phyloP scores from a whole-genome alignment of 192 early-diverging fungal species.

The Entrophospora sp. region DNA sequence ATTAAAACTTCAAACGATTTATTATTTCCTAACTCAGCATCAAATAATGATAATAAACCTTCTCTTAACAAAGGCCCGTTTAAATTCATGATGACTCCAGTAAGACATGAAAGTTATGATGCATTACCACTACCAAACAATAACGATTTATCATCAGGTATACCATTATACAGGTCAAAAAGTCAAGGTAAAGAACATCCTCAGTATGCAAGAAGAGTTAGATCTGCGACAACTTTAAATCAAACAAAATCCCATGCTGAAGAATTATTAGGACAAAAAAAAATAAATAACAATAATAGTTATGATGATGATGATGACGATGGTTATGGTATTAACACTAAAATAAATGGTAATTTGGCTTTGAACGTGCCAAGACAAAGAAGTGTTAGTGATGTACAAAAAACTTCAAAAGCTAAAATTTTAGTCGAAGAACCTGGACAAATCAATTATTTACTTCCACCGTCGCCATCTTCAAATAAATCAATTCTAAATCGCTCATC shows the following conservation, averaged over 20 bases:
- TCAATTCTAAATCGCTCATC: not conserved
- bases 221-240: conserved; percentile 40
- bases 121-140: too few species aligned
- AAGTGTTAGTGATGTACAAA: not conserved
- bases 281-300: not conserved
- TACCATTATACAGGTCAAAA: not conserved
- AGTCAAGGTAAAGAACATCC: conserved; percentile 6
- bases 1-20: too few species aligned
- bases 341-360: not conserved
- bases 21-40: too few species aligned
- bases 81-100: too few species aligned
- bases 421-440: not conserved
- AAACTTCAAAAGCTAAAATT: conserved; percentile 8
- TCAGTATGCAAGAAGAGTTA: conserved; percentile 4
- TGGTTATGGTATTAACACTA: not conserved
- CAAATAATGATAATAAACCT: not conserved
- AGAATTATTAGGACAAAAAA: too few species aligned
- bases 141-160: not conserved
- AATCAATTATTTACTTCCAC: not conserved
- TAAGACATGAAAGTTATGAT: conserved; percentile 8
- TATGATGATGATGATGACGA: not conserved
- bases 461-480: not conserved
- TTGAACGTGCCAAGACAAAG: not conserved
- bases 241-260: too few species aligned
- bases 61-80: too few species aligned